Percentiles rank a stretch among this genome's conserved stretches.
Conservation (phyloP, 441 rosid genomes). For the Adansonia rubrostipa region DNA sequence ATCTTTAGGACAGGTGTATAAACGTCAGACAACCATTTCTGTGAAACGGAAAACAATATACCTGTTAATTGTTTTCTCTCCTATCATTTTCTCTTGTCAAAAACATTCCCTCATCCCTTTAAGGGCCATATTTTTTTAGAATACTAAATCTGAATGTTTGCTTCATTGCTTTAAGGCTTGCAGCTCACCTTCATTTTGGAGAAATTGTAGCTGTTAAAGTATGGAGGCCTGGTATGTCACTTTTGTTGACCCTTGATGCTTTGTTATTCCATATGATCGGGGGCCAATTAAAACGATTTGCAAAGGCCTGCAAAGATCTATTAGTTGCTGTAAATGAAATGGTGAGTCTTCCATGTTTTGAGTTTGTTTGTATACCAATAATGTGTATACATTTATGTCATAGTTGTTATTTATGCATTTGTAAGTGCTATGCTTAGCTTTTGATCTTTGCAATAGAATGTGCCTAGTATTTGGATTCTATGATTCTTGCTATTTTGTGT, state of each 20-base stretch:
- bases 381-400: neutral
- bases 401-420: neutral
- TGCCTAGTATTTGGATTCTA: constrained; percentile 2
- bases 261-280: constrained; percentile 89
- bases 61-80: constrained; percentile 14
- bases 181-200: constrained; percentile 98
- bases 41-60: constrained; percentile 22
- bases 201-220: constrained; percentile 99
- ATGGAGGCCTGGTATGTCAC: constrained; percentile 94
- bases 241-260: constrained; percentile 89
- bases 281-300: constrained; percentile 92
- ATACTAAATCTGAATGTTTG: constrained; percentile 37
- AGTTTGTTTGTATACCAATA: constrained; percentile 15
- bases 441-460: constrained; percentile 11
- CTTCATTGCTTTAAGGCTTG: constrained; percentile 56
- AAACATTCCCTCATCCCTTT: neutral
- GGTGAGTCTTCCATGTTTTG: constrained; percentile 55
- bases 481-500: constrained; percentile 13
- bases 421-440: neutral
- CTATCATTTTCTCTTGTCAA: constrained; percentile 10
- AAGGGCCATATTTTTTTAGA: constrained; percentile 1
- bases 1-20: constrained; percentile 97
- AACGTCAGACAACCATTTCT: constrained; percentile 66
- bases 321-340: constrained; percentile 95
- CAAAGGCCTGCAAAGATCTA: constrained; percentile 92